Conservation (phyloP, 345 rosid genomes). For the Murraya paniculata region DNA sequence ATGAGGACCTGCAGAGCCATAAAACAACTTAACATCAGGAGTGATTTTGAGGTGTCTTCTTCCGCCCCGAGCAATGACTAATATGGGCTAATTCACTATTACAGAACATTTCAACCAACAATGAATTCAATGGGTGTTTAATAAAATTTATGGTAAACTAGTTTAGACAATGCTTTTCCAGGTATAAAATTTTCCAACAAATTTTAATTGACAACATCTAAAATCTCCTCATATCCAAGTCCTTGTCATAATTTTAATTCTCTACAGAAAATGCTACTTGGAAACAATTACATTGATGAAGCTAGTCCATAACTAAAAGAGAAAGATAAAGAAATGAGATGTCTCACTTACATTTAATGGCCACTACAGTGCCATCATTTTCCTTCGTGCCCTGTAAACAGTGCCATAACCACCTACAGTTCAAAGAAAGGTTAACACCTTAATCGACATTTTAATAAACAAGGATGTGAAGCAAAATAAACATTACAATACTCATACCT, state of each 20-base stretch:
- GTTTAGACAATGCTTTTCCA: background rate
- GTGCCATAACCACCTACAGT: conserved; percentile 90
- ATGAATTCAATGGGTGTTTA: background rate
- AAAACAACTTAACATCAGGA: conserved; percentile 15
- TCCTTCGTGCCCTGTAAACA: conserved; percentile 80
- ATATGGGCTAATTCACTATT: background rate
- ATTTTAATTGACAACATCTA: too few relatives aligned
- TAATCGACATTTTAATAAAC: background rate
- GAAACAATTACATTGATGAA: background rate
- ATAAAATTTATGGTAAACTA: background rate
- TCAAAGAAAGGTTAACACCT: conserved; percentile 12
- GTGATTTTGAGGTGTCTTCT: background rate
- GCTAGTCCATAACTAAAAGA: background rate
- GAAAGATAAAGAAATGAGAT: background rate
- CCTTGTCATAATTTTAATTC: background rate
- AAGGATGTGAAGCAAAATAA: background rate
- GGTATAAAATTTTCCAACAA: background rate
- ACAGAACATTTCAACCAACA: background rate
- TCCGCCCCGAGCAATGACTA: background rate
- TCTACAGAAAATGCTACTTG: background rate
- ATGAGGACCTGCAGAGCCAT: conserved; percentile 68
- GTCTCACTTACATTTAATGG: conserved; percentile 78
- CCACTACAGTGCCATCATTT: conserved; percentile 66
- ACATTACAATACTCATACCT: conserved; percentile 42
- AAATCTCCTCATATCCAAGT: background rate